phyloP scores from a whole-genome alignment of 495 filamentous ascomycete species.

The Aspergillus haitiensis region DNA sequence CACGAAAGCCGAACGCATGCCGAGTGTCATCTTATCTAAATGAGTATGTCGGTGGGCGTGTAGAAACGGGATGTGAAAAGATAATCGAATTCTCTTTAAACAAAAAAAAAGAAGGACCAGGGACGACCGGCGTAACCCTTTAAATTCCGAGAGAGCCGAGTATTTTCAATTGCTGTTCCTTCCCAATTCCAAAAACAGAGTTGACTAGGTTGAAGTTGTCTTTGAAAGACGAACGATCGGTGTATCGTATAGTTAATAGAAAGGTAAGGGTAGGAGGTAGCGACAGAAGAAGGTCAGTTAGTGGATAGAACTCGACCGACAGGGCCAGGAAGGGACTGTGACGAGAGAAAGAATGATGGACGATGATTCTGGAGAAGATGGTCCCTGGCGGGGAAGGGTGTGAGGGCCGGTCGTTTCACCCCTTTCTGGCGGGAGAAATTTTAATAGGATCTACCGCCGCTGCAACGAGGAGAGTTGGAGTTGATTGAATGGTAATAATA shows the following conservation, averaged over 20 bases:
- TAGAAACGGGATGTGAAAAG: conserved; percentile 6
- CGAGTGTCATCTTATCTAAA: conserved; percentile 37
- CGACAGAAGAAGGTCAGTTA: conserved; percentile 8
- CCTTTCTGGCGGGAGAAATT: conserved; percentile 22
- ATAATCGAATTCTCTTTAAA: conserved; percentile 25
- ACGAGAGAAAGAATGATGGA: conserved; percentile 16
- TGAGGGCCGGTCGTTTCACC: conserved; percentile 27
- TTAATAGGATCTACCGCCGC: conserved; percentile 19
- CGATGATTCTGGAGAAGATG: conserved; percentile 11
- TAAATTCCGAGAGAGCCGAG: conserved; percentile 18
- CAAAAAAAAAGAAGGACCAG: conserved; percentile 35
- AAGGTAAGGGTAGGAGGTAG: conserved; percentile 1
- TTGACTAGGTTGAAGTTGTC: neutral
- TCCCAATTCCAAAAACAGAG: neutral
- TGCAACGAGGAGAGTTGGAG: conserved; percentile 1
- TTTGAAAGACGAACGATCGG: neutral
- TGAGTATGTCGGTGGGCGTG: conserved; percentile 2
- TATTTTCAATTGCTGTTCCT: neutral
- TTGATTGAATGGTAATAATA: neutral
- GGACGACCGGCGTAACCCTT: conserved; percentile 53
- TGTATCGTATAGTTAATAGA: neutral
- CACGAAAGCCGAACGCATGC: conserved; percentile 30
- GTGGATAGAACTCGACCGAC: conserved; percentile 15
- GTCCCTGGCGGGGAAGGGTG: conserved; percentile 25
- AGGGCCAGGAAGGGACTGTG: conserved; percentile 4